phyloP scores from a whole-genome alignment of 805 yeast genomes.

The Kodamaea sagamina region DNA sequence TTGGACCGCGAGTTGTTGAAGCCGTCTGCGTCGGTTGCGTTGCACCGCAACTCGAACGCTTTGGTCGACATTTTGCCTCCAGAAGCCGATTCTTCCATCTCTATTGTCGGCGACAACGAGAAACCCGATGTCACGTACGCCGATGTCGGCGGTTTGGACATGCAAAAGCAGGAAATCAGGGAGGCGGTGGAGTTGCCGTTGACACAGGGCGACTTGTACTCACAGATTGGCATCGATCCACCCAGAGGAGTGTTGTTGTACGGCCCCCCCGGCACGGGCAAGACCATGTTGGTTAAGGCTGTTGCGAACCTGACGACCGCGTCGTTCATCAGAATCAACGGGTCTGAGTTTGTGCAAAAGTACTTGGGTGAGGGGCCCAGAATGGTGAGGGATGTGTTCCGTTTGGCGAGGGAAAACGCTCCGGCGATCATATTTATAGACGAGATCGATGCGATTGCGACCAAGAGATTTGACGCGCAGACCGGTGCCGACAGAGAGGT shows the following conservation, averaged over 20 bases:
- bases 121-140: constrained; percentile 92
- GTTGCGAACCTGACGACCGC: constrained; percentile 97
- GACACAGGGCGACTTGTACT: constrained; percentile 92
- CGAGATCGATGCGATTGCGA: constrained; percentile 98
- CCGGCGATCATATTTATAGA: constrained; percentile 97
- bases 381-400: constrained; percentile 98
- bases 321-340: constrained; percentile 92
- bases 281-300: constrained; percentile 98
- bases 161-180: constrained; percentile 98
- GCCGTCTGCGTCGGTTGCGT: constrained; percentile 93
- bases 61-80: constrained; percentile 97
- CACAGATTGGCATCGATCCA: constrained; percentile 98
- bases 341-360: constrained; percentile 97
- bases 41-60: constrained; percentile 98
- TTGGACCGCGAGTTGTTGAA: constrained; percentile 91
- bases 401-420: constrained; percentile 95
- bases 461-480: constrained; percentile 98
- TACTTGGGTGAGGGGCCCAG: constrained; percentile 99
- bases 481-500: constrained; percentile 99
- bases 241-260: constrained; percentile 96
- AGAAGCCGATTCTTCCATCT: constrained; percentile 95
- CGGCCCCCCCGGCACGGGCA: constrained; percentile 99
- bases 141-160: constrained; percentile 97
- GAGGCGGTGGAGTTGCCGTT: constrained; percentile 98
- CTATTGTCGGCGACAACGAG: constrained; percentile 92